These are phyloP conservation scores for Trichoderma atroviride DNA, from an alignment of 2,329 filamentous ascomycete species.

Conservation along the genomic window DNA sequence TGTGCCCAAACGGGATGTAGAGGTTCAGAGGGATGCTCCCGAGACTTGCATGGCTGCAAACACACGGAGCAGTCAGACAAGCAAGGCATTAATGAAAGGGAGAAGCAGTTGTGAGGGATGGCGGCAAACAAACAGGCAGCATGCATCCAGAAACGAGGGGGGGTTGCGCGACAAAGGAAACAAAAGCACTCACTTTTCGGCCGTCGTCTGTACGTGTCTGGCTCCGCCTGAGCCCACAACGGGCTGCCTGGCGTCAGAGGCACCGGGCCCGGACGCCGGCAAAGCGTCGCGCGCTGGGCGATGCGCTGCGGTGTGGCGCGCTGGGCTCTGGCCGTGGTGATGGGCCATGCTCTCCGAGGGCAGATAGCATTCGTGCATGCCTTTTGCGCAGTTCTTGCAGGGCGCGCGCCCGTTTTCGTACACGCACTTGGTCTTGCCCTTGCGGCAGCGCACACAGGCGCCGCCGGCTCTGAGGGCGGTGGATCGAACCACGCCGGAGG, in stretches of 20 bases:
- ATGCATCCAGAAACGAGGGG: background rate
- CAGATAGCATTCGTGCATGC: constrained; percentile 65
- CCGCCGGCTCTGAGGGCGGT: constrained; percentile 63
- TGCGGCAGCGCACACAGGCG: constrained; percentile 64
- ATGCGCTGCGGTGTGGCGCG: constrained; percentile 51
- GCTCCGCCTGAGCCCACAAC: constrained; percentile 47
- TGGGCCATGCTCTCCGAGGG: constrained; percentile 63
- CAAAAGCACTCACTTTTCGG: constrained; percentile 57
- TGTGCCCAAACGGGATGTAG: background rate
- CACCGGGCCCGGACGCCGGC: constrained; percentile 54
- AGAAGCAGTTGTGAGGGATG: background rate
- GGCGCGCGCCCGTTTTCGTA: constrained; percentile 65
- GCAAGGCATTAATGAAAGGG: background rate
- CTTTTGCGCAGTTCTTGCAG: constrained; percentile 66
- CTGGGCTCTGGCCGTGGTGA: constrained; percentile 61
- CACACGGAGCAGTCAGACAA: background rate
- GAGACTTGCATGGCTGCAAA: constrained; percentile 2
- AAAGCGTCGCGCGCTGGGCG: constrained; percentile 58
- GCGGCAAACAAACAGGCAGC: background rate
- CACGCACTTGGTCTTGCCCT: constrained; percentile 66
- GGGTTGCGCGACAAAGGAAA: constrained; percentile 22
- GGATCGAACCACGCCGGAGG: constrained; percentile 55
- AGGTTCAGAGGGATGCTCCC: background rate
- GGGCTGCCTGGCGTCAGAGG: constrained; percentile 50
- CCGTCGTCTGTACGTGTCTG: constrained; percentile 51